phyloP scores from a whole-genome alignment of 345 rosid genomes.

The Angophora floribunda region DNA sequence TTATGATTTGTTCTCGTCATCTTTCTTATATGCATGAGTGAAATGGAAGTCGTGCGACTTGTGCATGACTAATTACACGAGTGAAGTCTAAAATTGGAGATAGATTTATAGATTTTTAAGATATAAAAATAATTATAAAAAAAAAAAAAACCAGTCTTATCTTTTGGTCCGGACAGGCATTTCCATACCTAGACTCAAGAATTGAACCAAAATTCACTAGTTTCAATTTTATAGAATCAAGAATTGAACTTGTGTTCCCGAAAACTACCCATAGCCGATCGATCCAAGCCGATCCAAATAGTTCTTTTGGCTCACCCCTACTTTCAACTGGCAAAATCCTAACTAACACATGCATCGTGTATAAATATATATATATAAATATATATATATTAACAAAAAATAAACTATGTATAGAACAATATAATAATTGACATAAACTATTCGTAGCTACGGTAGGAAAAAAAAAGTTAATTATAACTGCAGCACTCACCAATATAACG shows the following conservation, averaged over 20 bases:
- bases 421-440: not conserved
- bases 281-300: too few relatives aligned
- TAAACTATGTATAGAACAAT: too few relatives aligned
- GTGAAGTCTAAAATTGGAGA: too few relatives aligned
- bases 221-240: not conserved
- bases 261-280: too few relatives aligned
- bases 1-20: not conserved
- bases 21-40: not conserved
- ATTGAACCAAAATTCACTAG: accelerated
- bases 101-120: too few relatives aligned
- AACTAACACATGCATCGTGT: too few relatives aligned
- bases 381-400: too few relatives aligned
- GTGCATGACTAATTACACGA: accelerated
- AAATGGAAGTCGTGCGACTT: accelerated
- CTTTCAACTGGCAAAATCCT: too few relatives aligned
- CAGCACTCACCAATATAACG: not conserved
- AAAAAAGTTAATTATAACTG: too few relatives aligned
- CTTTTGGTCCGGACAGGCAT: accelerated
- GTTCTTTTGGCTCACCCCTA: too few relatives aligned
- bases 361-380: too few relatives aligned
- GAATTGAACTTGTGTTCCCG: too few relatives aligned
- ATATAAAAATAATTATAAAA: accelerated
- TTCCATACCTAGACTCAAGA: not conserved
- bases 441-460: not conserved
- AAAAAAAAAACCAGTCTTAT: accelerated